Base-by-base conservation (phyloP, 169 alveolate genomes). In the Eimeria tenella region DNA sequence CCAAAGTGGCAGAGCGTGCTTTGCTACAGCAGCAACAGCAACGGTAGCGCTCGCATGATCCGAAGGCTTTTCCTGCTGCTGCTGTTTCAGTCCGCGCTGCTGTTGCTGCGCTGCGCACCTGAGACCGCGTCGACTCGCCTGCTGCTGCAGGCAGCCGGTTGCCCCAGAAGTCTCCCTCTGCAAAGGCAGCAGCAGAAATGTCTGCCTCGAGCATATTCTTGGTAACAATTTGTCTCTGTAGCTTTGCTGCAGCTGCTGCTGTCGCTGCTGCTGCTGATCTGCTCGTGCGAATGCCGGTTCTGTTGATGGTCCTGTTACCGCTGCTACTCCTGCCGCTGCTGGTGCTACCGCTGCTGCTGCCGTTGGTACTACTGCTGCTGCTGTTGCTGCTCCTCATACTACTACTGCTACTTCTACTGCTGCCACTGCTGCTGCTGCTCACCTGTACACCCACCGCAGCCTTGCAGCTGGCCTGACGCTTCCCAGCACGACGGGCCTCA, bases 371-470 rank as follows among this genome's bases (percentile, higher is more conserved):
- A 31, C 42, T 31, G 42, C 42, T 31, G 42, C 42, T 31, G 2
- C 42, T 31, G 42, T 31, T 31, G 42, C 42, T 31, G 52, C 52
- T 70, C 53, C 0, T 71, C 21, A 19, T 23, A 23, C 23, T 71
- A 5, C 56, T 71, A 55, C 82, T 71, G 82, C 56, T 31, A n/a
- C 56, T 21, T 42, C 15, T 70, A 19, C 15, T 70, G 79, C 52
- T 70, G 77, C 15, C 31, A 17, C 52, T 68, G 79, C 79, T 70
- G 79, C 79, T 70, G 82, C 56, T 31, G 82, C 82, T 71, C 82
- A 71, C 82, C 82, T 71, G 82, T 71, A 71, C 82, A 71, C 49
- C 82, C 82, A 71, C 56, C 82, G 82, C 25, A 71, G 56, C 82
- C 56, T 71, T 23, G n/a, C n/a, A 71, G 25, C 15, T 52, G 82